Conservation (phyloP, 2,329 filamentous ascomycete species). For the Chaetomium sp. region DNA sequence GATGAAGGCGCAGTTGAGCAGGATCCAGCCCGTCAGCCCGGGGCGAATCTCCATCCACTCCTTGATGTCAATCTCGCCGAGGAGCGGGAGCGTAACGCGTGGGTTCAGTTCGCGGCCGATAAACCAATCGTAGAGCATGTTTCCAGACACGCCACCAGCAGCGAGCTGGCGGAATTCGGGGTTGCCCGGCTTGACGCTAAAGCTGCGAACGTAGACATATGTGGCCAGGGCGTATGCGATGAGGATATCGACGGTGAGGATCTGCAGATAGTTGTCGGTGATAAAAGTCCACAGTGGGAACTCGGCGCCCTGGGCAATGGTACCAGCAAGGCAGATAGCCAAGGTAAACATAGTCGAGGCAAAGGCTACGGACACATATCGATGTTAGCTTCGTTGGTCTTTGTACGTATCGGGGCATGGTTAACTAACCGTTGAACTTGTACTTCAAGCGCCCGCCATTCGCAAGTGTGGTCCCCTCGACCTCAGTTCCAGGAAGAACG, state of each 20-base stretch:
- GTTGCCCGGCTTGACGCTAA: slow-evolving; percentile 72
- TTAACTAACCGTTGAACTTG: slow-evolving; percentile 62
- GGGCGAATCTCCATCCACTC: slow-evolving; percentile 86
- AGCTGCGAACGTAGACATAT: slow-evolving; percentile 77
- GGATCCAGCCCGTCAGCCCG: slow-evolving; percentile 81
- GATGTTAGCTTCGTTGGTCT: slow-evolving; percentile 1
- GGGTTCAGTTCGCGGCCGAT: slow-evolving; percentile 95
- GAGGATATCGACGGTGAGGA: slow-evolving; percentile 76
- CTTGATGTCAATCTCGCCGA: slow-evolving; percentile 87
- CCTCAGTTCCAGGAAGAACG: slow-evolving; percentile 66
- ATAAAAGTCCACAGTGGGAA: slow-evolving; percentile 92
- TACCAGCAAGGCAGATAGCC: slow-evolving; percentile 65
- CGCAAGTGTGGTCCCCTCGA: slow-evolving; percentile 62
- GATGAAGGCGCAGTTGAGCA: slow-evolving; percentile 77
- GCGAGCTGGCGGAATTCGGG: slow-evolving; percentile 69
- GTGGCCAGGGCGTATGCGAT: slow-evolving; percentile 66
- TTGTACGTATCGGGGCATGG: background rate
- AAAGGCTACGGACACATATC: slow-evolving; percentile 50
- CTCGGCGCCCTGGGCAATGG: slow-evolving; percentile 66
- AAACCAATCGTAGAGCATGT: slow-evolving; percentile 90
- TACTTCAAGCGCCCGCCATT: slow-evolving; percentile 73
- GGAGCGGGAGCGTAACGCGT: slow-evolving; percentile 66
- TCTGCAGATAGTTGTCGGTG: slow-evolving; percentile 80
- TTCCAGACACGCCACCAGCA: slow-evolving; percentile 73
- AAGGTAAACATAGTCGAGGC: slow-evolving; percentile 68